Evolutionary conservation across 345 rosid species (phyloP).

Genomic region (Lumnitzera littorea): DNA sequence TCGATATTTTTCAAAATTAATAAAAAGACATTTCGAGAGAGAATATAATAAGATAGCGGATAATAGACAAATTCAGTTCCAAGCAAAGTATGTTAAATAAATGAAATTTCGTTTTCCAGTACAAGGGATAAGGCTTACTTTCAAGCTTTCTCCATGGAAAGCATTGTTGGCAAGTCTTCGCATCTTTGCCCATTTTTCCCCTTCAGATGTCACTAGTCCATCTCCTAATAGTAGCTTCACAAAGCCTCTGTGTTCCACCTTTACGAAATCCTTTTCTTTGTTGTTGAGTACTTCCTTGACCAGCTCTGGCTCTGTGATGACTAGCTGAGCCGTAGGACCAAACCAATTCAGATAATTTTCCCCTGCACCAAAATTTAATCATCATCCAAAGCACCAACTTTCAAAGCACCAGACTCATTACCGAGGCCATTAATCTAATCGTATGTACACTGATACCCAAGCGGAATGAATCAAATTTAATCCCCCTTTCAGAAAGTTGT

Average conservation of each 20-base stretch:
- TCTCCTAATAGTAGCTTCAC: constrained; percentile 23
- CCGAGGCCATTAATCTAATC: too few relatives aligned
- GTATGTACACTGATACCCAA: too few relatives aligned
- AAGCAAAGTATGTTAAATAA: too few relatives aligned
- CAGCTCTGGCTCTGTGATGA: constrained; percentile 29
- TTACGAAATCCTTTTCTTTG: constrained; percentile 18
- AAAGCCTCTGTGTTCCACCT: background rate
- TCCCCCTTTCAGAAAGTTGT: too few relatives aligned
- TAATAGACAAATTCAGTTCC: too few relatives aligned
- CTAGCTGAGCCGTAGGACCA: constrained; percentile 27
- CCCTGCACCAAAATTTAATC: constrained; percentile 12
- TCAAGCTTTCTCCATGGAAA: constrained; percentile 40
- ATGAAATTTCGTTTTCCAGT: too few relatives aligned
- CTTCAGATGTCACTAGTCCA: constrained; percentile 22
- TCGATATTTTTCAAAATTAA: too few relatives aligned
- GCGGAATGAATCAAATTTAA: too few relatives aligned
- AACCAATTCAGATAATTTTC: constrained; percentile 28
- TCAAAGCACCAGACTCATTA: too few relatives aligned
- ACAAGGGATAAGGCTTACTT: constrained; percentile 13
- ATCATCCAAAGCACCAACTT: too few relatives aligned
- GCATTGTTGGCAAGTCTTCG: constrained; percentile 40
- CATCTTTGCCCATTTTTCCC: constrained; percentile 35
- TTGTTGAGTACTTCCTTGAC: constrained; percentile 34
- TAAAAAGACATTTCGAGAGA: too few relatives aligned
- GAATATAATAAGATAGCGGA: too few relatives aligned